These are phyloP conservation scores for Umbelopsis sp. DNA, from an alignment of 192 early-diverging fungal genomes.

Conservation along the genomic window DNA sequence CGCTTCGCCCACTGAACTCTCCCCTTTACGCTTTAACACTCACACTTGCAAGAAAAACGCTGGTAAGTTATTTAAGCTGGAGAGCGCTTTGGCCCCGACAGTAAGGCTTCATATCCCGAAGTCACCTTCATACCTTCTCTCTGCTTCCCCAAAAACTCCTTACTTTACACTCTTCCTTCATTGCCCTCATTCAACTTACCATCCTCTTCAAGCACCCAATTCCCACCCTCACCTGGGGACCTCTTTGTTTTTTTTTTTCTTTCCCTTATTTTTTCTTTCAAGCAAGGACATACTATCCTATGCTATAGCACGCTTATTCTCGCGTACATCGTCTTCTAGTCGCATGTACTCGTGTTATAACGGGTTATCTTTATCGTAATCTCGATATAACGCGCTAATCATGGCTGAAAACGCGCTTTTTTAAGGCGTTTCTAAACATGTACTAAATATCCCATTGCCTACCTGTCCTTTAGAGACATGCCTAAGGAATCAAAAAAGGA, in stretches of 20 bases:
- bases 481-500: constrained; percentile 10
- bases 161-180: neutral
- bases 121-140: constrained; percentile 13
- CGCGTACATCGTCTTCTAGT: neutral
- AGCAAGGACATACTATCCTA: neutral
- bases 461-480: neutral
- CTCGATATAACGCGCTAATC: neutral
- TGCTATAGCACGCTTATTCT: neutral
- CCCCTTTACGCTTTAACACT: constrained; percentile 19
- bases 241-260: neutral
- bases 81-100: constrained; percentile 19
- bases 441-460: neutral
- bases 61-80: constrained; percentile 21
- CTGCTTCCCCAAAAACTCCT: constrained; percentile 11
- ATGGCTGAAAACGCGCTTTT: neutral
- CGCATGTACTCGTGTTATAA: neutral
- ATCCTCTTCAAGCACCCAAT: constrained; percentile 13
- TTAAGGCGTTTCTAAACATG: neutral
- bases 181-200: constrained; percentile 6
- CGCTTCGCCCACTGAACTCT: constrained; percentile 20
- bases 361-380: neutral
- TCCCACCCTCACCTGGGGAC: constrained; percentile 5
- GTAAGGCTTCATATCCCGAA: constrained; percentile 20
- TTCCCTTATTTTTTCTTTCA: neutral
- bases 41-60: constrained; percentile 20